A percentile compares a stretch with the other conserved stretches of the same genome.
Evolutionary conservation across 129 eudicot species (phyloP).

Genomic region (Ambrosia trifida): DNA sequence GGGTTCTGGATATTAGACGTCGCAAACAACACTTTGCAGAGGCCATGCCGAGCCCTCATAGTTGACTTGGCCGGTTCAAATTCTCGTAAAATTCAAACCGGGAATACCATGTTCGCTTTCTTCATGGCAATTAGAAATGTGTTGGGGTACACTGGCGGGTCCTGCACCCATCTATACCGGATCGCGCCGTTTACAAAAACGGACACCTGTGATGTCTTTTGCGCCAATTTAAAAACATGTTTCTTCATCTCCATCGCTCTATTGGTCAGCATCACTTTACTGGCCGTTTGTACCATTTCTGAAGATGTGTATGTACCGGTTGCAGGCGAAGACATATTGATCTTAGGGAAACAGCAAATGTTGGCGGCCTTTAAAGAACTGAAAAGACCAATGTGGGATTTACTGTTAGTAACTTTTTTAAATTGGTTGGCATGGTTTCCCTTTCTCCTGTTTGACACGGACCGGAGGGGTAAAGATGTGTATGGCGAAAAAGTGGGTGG

Average conservation of each 20-base stretch:
- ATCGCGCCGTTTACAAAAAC: conserved; percentile 63
- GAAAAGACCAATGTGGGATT: conserved; percentile 49
- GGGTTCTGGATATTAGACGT: no score
- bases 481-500: no score
- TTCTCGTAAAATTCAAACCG: no score
- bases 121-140: no score
- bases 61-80: no score
- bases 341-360: conserved; percentile 18
- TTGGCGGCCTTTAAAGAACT: conserved; percentile 34
- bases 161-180: conserved; percentile 51
- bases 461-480: conserved; percentile 82
- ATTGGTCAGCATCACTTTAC: conserved; percentile 35
- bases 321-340: neutral
- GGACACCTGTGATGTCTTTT: conserved; percentile 61
- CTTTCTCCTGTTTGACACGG: conserved; percentile 55
- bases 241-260: conserved; percentile 68
- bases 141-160: no score
- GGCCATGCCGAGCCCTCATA: no score
- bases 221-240: conserved; percentile 73
- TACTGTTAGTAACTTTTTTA: conserved; percentile 50
- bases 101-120: no score
- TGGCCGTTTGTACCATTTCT: conserved; percentile 38
- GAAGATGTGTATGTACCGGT: conserved; percentile 36
- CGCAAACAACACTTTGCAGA: no score
- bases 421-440: conserved; percentile 77